phyloP scores from a whole-genome alignment of 148 eudicot species.

The Cornus controversa region DNA sequence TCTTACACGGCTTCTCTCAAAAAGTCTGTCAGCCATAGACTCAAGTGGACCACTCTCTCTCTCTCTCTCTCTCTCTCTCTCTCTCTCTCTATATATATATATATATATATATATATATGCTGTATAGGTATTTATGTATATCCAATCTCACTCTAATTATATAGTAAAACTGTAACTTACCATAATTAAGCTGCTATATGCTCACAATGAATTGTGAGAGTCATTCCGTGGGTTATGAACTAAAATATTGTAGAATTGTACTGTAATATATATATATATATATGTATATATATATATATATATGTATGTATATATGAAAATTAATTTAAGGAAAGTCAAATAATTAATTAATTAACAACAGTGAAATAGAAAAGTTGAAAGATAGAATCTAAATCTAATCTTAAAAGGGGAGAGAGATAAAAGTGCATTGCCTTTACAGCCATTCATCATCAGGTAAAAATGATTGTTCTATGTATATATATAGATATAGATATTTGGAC shows the following conservation, averaged over 20 bases:
- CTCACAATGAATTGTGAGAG: not conserved
- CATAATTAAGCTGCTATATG: not conserved
- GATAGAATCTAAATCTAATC: constrained; percentile 8
- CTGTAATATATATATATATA: too few relatives aligned
- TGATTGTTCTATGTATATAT: constrained; percentile 28
- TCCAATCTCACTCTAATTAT: not conserved
- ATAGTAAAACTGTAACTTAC: not conserved
- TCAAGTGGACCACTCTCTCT: not conserved
- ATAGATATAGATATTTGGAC: constrained; percentile 6
- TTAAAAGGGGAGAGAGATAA: constrained; percentile 15
- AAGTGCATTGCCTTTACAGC: constrained; percentile 29
- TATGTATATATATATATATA: too few relatives aligned
- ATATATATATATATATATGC: too few relatives aligned
- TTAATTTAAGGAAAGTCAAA: too few relatives aligned
- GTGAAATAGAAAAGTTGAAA: not conserved
- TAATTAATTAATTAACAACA: too few relatives aligned
- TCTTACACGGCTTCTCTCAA: not conserved
- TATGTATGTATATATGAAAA: too few relatives aligned
- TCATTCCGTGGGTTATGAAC: not conserved
- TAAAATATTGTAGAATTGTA: too few relatives aligned
- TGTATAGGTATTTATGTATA: too few relatives aligned
- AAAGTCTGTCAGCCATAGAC: not conserved
- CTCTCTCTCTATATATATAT: not conserved
- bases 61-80: not conserved
- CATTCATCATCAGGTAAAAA: constrained; percentile 23